Evolutionary conservation across 495 filamentous ascomycete species (phyloP).

Genomic region (Hypoxylon lenormandii): DNA sequence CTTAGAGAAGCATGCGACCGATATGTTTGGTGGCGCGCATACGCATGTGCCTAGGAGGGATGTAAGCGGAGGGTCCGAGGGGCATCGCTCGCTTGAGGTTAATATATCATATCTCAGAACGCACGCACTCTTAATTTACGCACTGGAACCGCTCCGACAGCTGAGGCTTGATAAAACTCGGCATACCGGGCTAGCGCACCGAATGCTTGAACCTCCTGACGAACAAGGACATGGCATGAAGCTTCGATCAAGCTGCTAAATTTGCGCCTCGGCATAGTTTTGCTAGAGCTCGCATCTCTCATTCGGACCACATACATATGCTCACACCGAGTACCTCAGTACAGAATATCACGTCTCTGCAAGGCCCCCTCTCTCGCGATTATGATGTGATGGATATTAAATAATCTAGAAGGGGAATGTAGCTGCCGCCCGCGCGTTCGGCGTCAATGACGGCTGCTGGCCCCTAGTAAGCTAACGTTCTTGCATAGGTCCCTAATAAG

Average conservation of each 20-base stretch:
- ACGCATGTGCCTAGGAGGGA: not conserved
- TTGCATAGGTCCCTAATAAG: constrained; percentile 14
- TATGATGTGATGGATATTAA: constrained; percentile 5
- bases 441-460: not conserved
- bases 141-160: constrained; percentile 10
- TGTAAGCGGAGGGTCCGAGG: constrained; percentile 21
- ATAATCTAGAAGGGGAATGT: not conserved
- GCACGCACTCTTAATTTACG: constrained; percentile 21
- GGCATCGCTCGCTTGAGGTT: constrained; percentile 19
- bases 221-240: constrained; percentile 8
- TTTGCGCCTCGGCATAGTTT: constrained; percentile 6
- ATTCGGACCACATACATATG: not conserved
- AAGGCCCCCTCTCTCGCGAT: constrained; percentile 5
- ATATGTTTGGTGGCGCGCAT: constrained; percentile 10
- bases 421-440: not conserved
- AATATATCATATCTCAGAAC: constrained; percentile 46
- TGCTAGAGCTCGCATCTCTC: not conserved
- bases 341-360: constrained; percentile 9
- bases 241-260: not conserved
- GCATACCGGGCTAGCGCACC: constrained; percentile 10
- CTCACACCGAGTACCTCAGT: not conserved
- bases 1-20: constrained; percentile 6
- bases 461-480: constrained; percentile 14
- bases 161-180: constrained; percentile 8
- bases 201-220: constrained; percentile 4